These are phyloP conservation scores for Moringa oleifera DNA, from an alignment of 345 rosid species.

Conservation along the genomic window DNA sequence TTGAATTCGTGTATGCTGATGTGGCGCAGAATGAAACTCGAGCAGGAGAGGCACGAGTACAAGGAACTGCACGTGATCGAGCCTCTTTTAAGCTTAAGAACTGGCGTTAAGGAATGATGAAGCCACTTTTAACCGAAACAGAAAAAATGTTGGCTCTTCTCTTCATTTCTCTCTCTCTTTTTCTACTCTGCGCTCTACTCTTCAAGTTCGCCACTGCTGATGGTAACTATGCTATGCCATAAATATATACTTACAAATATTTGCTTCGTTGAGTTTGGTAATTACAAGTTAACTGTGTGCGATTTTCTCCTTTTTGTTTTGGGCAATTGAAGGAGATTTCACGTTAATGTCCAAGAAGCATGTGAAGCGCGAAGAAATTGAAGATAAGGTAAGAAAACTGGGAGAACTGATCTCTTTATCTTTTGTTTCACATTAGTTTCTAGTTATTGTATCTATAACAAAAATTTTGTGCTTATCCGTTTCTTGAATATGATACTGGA, in stretches of 20 bases:
- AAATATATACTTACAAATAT: too few species aligned
- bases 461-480: background rate
- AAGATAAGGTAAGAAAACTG: constrained; percentile 54
- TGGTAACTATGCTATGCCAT: constrained; percentile 30
- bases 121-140: background rate
- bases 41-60: too few species aligned
- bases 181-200: constrained; percentile 25
- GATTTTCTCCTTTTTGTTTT: background rate
- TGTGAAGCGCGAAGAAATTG: constrained; percentile 68
- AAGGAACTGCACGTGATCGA: too few species aligned
- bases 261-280: too few species aligned
- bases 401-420: background rate
- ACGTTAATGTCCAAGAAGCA: constrained; percentile 61
- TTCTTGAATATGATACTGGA: background rate
- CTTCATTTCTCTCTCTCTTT: constrained; percentile 25
- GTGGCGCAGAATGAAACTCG: too few species aligned
- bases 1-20: too few species aligned
- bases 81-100: too few species aligned
- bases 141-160: constrained; percentile 31
- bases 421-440: background rate
- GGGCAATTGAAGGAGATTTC: constrained; percentile 55
- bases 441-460: background rate
- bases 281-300: background rate
- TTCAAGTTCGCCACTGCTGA: constrained; percentile 53
- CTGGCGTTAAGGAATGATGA: too few species aligned